Evolutionary conservation across 768 basidiomycete species (phyloP).

Genomic region (Lactarius akahatsu): DNA sequence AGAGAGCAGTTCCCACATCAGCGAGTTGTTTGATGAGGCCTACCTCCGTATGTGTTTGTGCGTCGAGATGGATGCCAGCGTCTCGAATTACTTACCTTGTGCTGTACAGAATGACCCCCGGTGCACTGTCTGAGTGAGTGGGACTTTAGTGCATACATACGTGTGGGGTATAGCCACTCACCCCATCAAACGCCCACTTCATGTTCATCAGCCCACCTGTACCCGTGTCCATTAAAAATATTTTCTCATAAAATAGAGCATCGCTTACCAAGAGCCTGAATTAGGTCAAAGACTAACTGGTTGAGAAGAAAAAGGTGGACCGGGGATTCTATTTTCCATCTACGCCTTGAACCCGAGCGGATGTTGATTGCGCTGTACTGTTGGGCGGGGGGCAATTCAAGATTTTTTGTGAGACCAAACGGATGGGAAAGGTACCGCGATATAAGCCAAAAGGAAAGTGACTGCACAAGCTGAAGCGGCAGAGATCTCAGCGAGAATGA

Average conservation of each 20-base stretch:
- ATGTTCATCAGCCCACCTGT: constrained; percentile 42
- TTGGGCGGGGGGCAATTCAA: not conserved
- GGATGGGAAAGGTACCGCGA: constrained; percentile 27
- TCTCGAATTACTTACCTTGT: constrained; percentile 20
- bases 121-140: constrained; percentile 5
- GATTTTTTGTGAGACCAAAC: not conserved
- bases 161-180: constrained; percentile 29
- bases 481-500: constrained; percentile 33
- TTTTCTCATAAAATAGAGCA: not conserved
- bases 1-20: constrained; percentile 28
- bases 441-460: constrained; percentile 31
- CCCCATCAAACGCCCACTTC: constrained; percentile 38
- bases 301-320: constrained; percentile 36
- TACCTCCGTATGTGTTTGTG: constrained; percentile 1
- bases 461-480: constrained; percentile 32
- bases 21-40: constrained; percentile 26
- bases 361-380: constrained; percentile 30
- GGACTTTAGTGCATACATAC: not conserved
- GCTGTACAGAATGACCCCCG: constrained; percentile 15
- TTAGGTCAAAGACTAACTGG: constrained; percentile 34
- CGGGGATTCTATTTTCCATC: constrained; percentile 30
- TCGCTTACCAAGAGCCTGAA: constrained; percentile 34
- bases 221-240: not conserved
- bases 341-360: constrained; percentile 21
- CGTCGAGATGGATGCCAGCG: not conserved